phyloP scores from a whole-genome alignment of 164 flowering plant genomes.

The Stephania japonica region DNA sequence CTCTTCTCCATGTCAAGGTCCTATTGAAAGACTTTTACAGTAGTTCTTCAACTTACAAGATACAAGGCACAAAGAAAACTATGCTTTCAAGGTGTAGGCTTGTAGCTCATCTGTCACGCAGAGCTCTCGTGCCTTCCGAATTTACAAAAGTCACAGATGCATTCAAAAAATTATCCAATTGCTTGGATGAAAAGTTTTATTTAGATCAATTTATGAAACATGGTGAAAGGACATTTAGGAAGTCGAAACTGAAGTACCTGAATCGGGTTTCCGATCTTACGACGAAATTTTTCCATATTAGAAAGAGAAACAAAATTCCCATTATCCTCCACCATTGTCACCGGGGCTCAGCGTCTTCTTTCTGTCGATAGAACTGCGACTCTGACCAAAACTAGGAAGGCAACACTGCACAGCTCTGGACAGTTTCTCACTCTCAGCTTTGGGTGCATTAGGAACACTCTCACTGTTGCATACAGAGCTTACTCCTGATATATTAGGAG shows the following conservation, averaged over 20 bases:
- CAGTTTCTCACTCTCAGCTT: slow-evolving; percentile 30
- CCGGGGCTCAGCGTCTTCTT: slow-evolving; percentile 45
- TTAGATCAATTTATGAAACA: slow-evolving; percentile 1
- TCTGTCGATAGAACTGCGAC: slow-evolving; percentile 42
- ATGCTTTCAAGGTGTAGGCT: not conserved
- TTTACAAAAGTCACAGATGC: not conserved
- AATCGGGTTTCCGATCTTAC: not conserved
- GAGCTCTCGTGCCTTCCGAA: not conserved
- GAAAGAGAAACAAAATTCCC: not conserved
- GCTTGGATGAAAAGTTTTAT: not conserved
- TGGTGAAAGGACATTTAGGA: slow-evolving; percentile 3
- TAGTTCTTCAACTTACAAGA: not conserved
- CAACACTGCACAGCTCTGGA: slow-evolving; percentile 46
- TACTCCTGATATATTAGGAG: slow-evolving; percentile 38
- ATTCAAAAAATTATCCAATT: not conserved
- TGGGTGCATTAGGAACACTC: slow-evolving; percentile 37
- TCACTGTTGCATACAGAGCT: slow-evolving; percentile 38
- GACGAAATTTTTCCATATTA: no score
- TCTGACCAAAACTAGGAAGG: slow-evolving; percentile 53
- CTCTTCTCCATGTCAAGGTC: slow-evolving; percentile 5
- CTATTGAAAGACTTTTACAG: slow-evolving; percentile 4
- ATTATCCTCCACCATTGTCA: slow-evolving; percentile 5
- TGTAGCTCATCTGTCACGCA: not conserved
- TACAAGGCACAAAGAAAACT: not conserved
- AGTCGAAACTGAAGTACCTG: not conserved